Evolutionary conservation across 306 rosid genomes (phyloP), one percentile per base, ranked within the genome.

Genomic region (Pyrus pyrifolia): DNA sequence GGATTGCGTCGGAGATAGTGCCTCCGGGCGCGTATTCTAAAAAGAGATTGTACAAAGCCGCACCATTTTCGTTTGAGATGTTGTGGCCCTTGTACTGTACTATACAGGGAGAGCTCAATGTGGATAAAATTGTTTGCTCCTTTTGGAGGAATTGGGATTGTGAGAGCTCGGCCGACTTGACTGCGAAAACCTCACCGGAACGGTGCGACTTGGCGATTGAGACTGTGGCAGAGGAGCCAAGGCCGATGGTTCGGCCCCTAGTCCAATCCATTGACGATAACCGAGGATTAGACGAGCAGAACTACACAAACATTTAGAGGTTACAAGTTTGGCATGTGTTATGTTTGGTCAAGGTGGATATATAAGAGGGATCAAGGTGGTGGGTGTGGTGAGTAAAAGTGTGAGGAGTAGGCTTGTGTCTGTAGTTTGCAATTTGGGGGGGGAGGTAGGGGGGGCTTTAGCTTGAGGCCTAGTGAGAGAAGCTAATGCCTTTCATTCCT

Each of bases 191-290:
- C 69, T 84, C 65, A 4, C 85, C 87, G 3, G 89, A 88, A 4
- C 40, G 38, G 5, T 3, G 30, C 49, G 75, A 70, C 19, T 63
- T 74, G 1, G 91, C 98, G 0, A 78, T 15, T 14, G 85, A 88
- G 62, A 95, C 97, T 2, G 89, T 75, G 66, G 97, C 97, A 5
- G 97, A 80, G 42, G 99, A 92, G 67, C 99, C 99, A 11, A 82
- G 83, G 82, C 97, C 99, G 5, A 95, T 68, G 66, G 70, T 81
- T 61, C 59, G 72, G 3, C 97, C 97, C 45, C 96, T 89, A 1
- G 66, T 86, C 97, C 97, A 95, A 25, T 75, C 88, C 97, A 94
- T 91, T 35, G 21, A 49, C 3, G 8, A 15, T 15, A 49, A 1
- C 19, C 2, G 21, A 49, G 3, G 55, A 14, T 49, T 49, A 49